Evolutionary conservation across 73 alveolate genomes (phyloP).

Genomic region (Paraurostyla sp.): DNA sequence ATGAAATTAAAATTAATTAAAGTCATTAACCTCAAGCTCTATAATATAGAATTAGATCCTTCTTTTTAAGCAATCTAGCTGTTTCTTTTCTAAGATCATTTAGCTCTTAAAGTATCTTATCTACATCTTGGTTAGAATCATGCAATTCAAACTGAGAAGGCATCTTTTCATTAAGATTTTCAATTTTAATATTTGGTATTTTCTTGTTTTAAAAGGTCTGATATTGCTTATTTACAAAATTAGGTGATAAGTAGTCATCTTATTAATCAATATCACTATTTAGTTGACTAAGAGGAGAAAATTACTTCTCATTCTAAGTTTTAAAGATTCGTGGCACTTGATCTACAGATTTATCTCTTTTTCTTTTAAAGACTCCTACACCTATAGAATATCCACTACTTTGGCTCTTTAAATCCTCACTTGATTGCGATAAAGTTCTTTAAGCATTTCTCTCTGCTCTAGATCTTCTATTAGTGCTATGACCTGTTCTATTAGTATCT

Average conservation of each 20-base stretch:
- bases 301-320: no score
- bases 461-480: constrained; percentile 8
- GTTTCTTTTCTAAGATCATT: constrained; percentile 12
- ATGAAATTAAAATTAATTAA: neutral
- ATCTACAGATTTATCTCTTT: no score
- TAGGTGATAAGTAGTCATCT: no score
- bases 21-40: neutral
- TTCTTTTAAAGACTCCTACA: neutral
- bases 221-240: no score
- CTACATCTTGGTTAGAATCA: neutral
- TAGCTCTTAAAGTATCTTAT: neutral
- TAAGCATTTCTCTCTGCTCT: constrained; percentile 49
- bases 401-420: neutral
- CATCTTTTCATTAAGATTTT: neutral
- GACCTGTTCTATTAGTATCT: neutral
- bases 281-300: no score
- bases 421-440: neutral
- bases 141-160: neutral
- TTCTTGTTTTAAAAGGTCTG: no score
- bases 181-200: no score
- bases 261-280: no score
- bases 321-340: no score
- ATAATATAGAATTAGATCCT: no score
- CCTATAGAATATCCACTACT: neutral
- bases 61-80: neutral